phyloP scores from a whole-genome alignment of 306 rosid genomes.

The Sphenostylis stenocarpa region DNA sequence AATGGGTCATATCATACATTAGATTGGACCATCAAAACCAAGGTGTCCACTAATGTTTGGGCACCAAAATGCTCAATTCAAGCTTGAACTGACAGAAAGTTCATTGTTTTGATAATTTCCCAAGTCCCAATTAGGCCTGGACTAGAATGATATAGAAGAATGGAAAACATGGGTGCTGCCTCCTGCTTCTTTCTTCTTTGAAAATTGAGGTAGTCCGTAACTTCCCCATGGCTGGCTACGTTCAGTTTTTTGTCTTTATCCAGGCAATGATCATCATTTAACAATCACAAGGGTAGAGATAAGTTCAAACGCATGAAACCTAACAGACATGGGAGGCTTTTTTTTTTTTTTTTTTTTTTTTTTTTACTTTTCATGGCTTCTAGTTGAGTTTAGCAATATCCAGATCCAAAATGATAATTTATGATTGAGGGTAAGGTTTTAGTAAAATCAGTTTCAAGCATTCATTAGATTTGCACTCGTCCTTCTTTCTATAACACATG shows the following conservation, averaged over 20 bases:
- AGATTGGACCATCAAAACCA: conserved; percentile 3
- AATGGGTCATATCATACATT: background rate
- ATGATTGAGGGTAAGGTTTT: background rate
- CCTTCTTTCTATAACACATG: background rate
- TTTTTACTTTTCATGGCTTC: background rate
- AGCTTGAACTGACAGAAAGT: background rate
- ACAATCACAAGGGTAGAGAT: background rate
- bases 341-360: background rate
- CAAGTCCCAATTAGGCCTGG: background rate
- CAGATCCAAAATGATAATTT: background rate
- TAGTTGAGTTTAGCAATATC: background rate
- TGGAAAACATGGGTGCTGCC: conserved; percentile 1
- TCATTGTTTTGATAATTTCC: background rate
- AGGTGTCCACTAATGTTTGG: background rate
- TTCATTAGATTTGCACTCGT: background rate
- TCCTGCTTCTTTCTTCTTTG: background rate
- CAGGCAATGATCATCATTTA: background rate
- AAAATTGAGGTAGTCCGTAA: background rate
- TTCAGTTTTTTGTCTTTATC: background rate
- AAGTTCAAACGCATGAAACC: background rate
- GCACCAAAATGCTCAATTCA: background rate
- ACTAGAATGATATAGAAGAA: background rate
- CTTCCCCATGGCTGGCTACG: background rate
- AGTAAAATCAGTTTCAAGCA: background rate
- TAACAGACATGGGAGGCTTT: background rate